Evolutionary conservation across 768 basidiomycete genomes (phyloP).

Genomic region (Collybia sp.): DNA sequence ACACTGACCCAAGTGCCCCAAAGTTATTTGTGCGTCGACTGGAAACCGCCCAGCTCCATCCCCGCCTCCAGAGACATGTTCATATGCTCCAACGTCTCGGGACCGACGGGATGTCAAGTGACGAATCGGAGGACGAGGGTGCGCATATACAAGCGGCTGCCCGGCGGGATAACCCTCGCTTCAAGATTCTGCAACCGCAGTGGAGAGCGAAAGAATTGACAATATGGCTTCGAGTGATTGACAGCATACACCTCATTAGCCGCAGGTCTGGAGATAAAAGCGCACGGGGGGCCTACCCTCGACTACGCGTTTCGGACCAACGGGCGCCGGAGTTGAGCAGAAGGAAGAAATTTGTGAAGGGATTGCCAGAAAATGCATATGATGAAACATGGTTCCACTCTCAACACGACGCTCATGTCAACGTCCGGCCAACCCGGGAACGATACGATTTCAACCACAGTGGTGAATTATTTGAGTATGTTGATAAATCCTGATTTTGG

Average conservation of each 20-base stretch:
- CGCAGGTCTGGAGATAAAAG: slow-evolving; percentile 1
- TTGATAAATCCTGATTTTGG: not conserved
- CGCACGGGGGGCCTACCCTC: slow-evolving; percentile 8
- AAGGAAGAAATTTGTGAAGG: slow-evolving; percentile 7
- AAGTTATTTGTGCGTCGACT: slow-evolving; percentile 4
- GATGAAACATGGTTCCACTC: too few species aligned
- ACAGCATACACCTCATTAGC: slow-evolving; percentile 7
- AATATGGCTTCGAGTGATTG: slow-evolving; percentile 13
- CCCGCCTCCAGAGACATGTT: slow-evolving; percentile 8
- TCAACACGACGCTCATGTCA: too few species aligned
- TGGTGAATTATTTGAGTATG: not conserved
- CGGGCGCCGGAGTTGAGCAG: not conserved
- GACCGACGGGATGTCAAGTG: slow-evolving; percentile 18
- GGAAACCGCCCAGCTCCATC: slow-evolving; percentile 1
- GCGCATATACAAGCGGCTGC: not conserved
- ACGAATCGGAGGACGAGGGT: slow-evolving; percentile 14
- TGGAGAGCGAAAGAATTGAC: slow-evolving; percentile 15
- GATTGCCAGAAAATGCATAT: slow-evolving; percentile 4
- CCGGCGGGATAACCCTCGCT: not conserved
- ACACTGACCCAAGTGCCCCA: too few species aligned
- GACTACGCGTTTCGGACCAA: not conserved
- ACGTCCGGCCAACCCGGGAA: too few species aligned
- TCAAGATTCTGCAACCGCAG: slow-evolving; percentile 5
- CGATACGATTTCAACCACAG: too few species aligned
- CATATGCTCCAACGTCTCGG: slow-evolving; percentile 14